Conservation (phyloP, 1,284 basidiomycete genomes). For the Athelia psychrophila region DNA sequence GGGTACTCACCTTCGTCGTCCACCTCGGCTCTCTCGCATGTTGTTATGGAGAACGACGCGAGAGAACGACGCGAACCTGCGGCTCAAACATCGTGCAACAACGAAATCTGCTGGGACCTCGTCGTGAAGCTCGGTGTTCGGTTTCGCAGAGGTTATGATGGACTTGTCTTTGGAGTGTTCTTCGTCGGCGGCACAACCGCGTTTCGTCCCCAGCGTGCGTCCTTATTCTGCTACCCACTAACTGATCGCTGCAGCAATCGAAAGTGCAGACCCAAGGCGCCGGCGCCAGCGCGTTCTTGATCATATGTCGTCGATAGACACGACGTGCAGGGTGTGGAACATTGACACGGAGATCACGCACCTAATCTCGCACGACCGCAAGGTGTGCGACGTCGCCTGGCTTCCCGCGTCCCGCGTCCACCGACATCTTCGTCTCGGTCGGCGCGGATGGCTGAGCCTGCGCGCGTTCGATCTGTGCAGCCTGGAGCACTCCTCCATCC, state of each 20-base stretch:
- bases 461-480: conserved; percentile 96
- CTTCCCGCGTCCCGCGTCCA: conserved; percentile 96
- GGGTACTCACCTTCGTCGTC: too few species aligned
- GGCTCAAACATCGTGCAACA: too few species aligned
- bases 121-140: too few species aligned
- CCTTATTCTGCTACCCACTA: conserved; percentile 10
- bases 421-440: conserved; percentile 97
- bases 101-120: too few species aligned
- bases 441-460: conserved; percentile 95
- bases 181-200: too few species aligned
- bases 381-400: conserved; percentile 98
- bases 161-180: too few species aligned
- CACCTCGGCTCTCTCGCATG: too few species aligned
- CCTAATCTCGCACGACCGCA: conserved; percentile 96
- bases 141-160: too few species aligned
- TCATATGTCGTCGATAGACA: conserved; percentile 96
- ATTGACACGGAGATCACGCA: conserved; percentile 96
- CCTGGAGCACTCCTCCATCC: conserved; percentile 96
- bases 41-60: too few species aligned
- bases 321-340: conserved; percentile 96
- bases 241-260: conserved; percentile 56
- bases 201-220: too few species aligned
- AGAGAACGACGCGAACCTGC: too few species aligned
- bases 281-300: conserved; percentile 88
- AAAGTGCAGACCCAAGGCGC: conserved; percentile 83